Base-by-base conservation (phyloP, 352 stramenopile species). In the Phytopythium ostracodes region DNA sequence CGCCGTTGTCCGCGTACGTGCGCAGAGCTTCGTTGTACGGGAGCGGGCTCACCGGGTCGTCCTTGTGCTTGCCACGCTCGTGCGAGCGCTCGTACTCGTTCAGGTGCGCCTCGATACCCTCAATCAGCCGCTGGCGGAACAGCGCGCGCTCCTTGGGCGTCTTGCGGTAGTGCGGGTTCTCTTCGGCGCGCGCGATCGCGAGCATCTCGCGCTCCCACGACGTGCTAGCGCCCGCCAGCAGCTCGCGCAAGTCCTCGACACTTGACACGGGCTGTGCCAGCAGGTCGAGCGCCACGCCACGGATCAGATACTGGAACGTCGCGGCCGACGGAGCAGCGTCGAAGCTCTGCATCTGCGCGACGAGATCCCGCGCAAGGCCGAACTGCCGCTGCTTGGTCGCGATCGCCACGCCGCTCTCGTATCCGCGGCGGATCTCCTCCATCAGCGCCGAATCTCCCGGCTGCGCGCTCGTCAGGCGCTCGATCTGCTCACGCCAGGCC, bases 321-420 rank as follows among this genome's bases (percentile, higher is more conserved):
- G 59, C 42, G n/a, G 76, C 62, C 18, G 74, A 73, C 4, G 67
- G 65, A 2, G 43, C 55, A 40, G 79, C 62, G 0, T 62, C 71
- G 15, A 89, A 59, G 43, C 59, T 15, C 62, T 79, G 67, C 72
- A 89, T 81, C 69, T 91, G 81, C 35, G 66, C 40, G 27, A 73
- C 62, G 11, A 89, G 65, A 22, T 53, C 70, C 25, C 56, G 61
- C 10, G 76, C 77, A 18, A 90, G 46, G 8, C 71, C 60, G 36
- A 89, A 87, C 59, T 92, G 78, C 29, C 72, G 69, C 65, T 92
- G 83, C 71, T 92, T 92, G 57, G 74, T 75, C 18, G 81, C 74
- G 59, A 92, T 89, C 14, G 83, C 81, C 17, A 92, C 70, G 46
- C 74, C 83, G 43, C 72, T 82, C 52, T 90, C 81, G 61, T 91